A percentile compares a stretch with the other conserved stretches of the same genome.
phyloP scores from a whole-genome alignment of 1,284 basidiomycete genomes.

The Violaceomyces palustris region DNA sequence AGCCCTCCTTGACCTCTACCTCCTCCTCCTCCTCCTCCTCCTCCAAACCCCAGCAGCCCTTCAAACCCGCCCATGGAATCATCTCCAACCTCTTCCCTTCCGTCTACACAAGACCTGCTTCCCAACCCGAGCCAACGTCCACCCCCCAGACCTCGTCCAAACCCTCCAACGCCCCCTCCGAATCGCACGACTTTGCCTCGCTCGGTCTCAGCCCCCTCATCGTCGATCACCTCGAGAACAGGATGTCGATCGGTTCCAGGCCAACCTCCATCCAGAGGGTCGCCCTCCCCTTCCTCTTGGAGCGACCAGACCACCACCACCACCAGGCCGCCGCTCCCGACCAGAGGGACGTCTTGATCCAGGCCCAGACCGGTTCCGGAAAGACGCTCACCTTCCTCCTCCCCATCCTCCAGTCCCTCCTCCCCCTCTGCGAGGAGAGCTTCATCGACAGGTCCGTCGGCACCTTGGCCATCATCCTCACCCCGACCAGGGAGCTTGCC shows the following conservation, averaged over 20 bases:
- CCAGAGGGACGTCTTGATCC: slow-evolving; percentile 80
- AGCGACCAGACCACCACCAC: no score
- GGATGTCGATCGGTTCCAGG: slow-evolving; percentile 70
- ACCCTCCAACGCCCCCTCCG: slow-evolving; percentile 46
- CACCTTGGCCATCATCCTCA: slow-evolving; percentile 88
- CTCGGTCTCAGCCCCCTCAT: slow-evolving; percentile 77
- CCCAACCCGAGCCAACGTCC: background rate
- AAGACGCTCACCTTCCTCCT: slow-evolving; percentile 93
- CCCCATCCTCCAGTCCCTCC: slow-evolving; percentile 88
- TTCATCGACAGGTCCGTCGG: slow-evolving; percentile 69
- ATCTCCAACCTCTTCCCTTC: slow-evolving; percentile 1
- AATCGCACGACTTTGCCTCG: slow-evolving; percentile 54
- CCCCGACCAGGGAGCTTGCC: slow-evolving; percentile 88
- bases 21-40: slow-evolving; percentile 11
- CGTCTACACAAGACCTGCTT: background rate
- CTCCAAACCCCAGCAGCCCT: no score
- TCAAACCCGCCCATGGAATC: background rate
- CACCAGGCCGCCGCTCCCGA: slow-evolving; percentile 39
- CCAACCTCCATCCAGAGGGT: slow-evolving; percentile 89
- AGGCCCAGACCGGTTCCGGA: slow-evolving; percentile 95
- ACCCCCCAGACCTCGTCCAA: slow-evolving; percentile 1
- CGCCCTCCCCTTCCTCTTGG: slow-evolving; percentile 70
- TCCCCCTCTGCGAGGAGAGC: slow-evolving; percentile 74
- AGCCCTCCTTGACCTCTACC: slow-evolving; percentile 2
- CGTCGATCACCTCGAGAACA: slow-evolving; percentile 69